A percentile compares a stretch with the other conserved stretches of the same genome.
phyloP scores from a whole-genome alignment of 2,329 filamentous ascomycete genomes.

The Fusarium coicis region DNA sequence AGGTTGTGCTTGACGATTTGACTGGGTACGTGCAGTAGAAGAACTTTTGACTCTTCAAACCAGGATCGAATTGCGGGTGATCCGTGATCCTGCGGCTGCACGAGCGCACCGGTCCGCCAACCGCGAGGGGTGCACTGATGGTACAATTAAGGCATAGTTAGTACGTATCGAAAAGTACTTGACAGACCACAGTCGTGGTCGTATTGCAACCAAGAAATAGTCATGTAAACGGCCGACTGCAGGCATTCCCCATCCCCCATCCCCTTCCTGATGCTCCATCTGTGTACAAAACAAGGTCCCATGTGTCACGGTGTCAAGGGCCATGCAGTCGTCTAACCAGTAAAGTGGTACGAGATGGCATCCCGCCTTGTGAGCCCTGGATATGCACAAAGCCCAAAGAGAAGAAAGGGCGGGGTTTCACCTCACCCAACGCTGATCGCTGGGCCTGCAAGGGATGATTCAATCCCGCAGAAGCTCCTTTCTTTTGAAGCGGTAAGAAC shows the following conservation, averaged over 20 bases:
- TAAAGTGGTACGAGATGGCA: constrained; percentile 40
- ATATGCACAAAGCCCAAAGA: constrained; percentile 38
- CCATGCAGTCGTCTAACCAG: constrained; percentile 33
- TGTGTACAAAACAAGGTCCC: constrained; percentile 5
- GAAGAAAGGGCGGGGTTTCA: constrained; percentile 37
- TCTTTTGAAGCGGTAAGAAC: constrained; percentile 1
- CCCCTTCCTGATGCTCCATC: not conserved
- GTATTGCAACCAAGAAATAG: constrained; percentile 5
- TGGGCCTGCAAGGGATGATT: constrained; percentile 36
- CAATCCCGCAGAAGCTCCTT: constrained; percentile 20
- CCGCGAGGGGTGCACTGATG: constrained; percentile 27
- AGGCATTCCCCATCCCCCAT: not conserved
- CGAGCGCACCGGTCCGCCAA: constrained; percentile 51
- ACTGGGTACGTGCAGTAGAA: constrained; percentile 7
- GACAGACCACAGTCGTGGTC: not conserved
- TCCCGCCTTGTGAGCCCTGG: constrained; percentile 29
- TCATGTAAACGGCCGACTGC: not conserved
- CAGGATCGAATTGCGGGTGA: constrained; percentile 46
- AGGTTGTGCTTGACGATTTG: constrained; percentile 36
- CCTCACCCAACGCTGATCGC: constrained; percentile 34
- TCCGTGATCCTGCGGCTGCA: constrained; percentile 49
- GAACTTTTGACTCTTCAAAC: constrained; percentile 26
- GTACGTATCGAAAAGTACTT: not conserved
- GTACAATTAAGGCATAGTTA: constrained; percentile 6
- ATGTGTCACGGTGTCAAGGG: constrained; percentile 14